Percentiles rank a stretch among this genome's conserved stretches.
Evolutionary conservation across 1,139 yeast genomes (phyloP).

Genomic region (Debaryomycetaceae sp.): DNA sequence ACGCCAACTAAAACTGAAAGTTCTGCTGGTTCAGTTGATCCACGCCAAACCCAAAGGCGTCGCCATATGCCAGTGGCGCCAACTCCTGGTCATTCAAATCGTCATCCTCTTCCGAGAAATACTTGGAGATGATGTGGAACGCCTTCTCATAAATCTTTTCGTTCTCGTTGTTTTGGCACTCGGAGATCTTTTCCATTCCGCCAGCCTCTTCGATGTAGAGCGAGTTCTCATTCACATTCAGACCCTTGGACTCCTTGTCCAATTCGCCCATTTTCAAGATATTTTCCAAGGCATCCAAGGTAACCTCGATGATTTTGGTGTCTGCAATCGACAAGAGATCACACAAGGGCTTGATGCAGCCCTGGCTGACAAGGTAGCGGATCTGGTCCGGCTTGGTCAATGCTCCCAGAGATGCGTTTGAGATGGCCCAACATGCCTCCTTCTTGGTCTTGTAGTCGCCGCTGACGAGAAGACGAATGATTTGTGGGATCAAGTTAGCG

Average conservation of each 20-base stretch:
- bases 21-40: constrained; percentile 43
- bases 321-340: constrained; percentile 87
- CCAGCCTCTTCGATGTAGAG: constrained; percentile 95
- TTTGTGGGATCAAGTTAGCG: constrained; percentile 88
- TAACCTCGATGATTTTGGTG: constrained; percentile 87
- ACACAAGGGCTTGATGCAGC: constrained; percentile 96
- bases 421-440: constrained; percentile 99
- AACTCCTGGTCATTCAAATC: constrained; percentile 72
- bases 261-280: constrained; percentile 91
- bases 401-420: constrained; percentile 97
- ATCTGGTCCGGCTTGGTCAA: constrained; percentile 89
- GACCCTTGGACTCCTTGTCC: constrained; percentile 75
- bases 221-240: constrained; percentile 77
- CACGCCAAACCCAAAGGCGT: constrained; percentile 85
- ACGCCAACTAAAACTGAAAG: constrained; percentile 38
- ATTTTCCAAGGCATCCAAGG: constrained; percentile 91
- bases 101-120: constrained; percentile 80
- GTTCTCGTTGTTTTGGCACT: constrained; percentile 87
- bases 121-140: constrained; percentile 81
- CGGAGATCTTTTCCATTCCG: constrained; percentile 94
- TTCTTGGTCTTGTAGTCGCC: constrained; percentile 96
- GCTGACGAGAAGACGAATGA: constrained; percentile 70
- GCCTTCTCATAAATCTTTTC: constrained; percentile 93
- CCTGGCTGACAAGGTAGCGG: constrained; percentile 86
- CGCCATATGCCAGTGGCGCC: constrained; percentile 80